Evolutionary conservation across 306 rosid species (phyloP), one percentile per base, ranked within the genome.

Genomic region (Senna tora): DNA sequence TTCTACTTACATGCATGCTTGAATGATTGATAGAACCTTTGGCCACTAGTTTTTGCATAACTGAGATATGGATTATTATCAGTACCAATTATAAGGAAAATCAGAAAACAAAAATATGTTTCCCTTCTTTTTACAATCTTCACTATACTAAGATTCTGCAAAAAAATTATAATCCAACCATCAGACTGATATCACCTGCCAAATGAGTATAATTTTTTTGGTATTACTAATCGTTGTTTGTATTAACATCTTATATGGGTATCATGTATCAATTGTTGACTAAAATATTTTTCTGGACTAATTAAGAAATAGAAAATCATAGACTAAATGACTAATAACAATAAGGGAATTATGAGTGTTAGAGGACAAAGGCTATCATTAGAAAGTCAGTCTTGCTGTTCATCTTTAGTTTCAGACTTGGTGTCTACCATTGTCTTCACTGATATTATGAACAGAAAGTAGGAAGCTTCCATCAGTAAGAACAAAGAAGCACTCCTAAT

Each of bases 11-110:
- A 21, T 49, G 46, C 76, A 32, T 41, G 49, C 43, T 33, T 34
- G 33, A 30, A 32, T 64, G 61, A 64, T 77, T 30, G 45, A 34
- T 62, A 36, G 19, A 65, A 49, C 47, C 55, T 46, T 43, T 71
- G 43, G 7, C 33, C 34, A 42, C 47, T 39, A 12, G 15, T 16
- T 63, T 60, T 41, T 54, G 28, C 21, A 53, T 46, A 47, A 65
- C 25, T 53, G 22, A 45, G n/a, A 15, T 15, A 41, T 65, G 65
- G 54, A 34, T 33, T 38, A 41, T 30, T 61, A 30, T 25, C 49
- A 39, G 28, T 19, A 28, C 57, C 25, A 51, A 63, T 28, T 41
- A 16, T 41, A 21, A 46, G 15, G 5, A 20, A 42, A 77, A 33
- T 52, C 9, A 32, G 43, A 7, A 32, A 22, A 17, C n/a, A 33